These are phyloP conservation scores for Coix lacrymajobi DNA, from an alignment of 176 grass and related monocot genomes.

Conservation along the genomic window DNA sequence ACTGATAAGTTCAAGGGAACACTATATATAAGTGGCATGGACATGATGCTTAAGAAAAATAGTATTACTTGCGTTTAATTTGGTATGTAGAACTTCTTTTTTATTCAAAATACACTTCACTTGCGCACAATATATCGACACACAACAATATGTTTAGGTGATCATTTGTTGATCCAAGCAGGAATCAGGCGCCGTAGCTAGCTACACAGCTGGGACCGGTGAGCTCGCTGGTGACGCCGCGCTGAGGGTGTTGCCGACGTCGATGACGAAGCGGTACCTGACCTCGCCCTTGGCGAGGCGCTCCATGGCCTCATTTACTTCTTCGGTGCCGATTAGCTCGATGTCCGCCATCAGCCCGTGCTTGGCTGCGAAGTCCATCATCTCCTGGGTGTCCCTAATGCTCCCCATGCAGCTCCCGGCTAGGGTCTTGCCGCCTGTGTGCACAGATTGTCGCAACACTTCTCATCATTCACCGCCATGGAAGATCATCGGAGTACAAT, in stretches of 20 bases:
- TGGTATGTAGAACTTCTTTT: neutral
- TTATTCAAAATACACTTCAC: slow-evolving; percentile 3
- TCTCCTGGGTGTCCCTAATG: slow-evolving; percentile 58
- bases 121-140: neutral
- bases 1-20: too few relatives aligned
- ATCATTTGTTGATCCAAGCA: neutral
- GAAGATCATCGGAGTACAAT: neutral
- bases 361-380: slow-evolving; percentile 54
- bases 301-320: slow-evolving; percentile 44
- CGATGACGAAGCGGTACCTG: slow-evolving; percentile 71
- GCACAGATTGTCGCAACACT: neutral
- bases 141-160: neutral
- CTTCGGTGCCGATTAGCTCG: slow-evolving; percentile 28
- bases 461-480: neutral
- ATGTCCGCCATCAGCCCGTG: slow-evolving; percentile 33
- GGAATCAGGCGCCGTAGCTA: neutral
- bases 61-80: neutral
- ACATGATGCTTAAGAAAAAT: neutral
- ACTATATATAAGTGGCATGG: neutral
- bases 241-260: slow-evolving; percentile 46
- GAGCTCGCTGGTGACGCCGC: slow-evolving; percentile 7
- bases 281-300: slow-evolving; percentile 52
- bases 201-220: slow-evolving; percentile 17
- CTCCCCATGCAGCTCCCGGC: slow-evolving; percentile 54
- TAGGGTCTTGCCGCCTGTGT: slow-evolving; percentile 41